Conservation (phyloP, 1,284 basidiomycete genomes). For the Melampsora larici-populina region DNA sequence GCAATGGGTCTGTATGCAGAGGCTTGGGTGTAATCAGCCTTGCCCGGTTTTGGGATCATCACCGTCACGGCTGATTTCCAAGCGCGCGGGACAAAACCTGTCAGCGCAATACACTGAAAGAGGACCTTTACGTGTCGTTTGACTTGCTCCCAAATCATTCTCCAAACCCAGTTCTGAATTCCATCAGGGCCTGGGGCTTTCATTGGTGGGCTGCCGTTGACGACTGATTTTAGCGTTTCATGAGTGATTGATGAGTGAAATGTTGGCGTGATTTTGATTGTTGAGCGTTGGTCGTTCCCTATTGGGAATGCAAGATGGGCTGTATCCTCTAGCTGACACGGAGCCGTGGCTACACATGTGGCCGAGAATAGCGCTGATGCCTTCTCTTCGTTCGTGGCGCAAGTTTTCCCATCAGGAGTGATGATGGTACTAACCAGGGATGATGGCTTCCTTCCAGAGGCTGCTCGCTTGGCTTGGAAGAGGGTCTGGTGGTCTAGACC, state of each 20-base stretch:
- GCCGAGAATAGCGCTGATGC: not conserved
- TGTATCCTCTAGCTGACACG: not conserved
- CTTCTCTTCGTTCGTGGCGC: no score
- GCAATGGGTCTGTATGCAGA: not conserved
- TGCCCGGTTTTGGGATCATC: conserved; percentile 16
- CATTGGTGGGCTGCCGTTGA: not conserved
- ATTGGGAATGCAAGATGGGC: not conserved
- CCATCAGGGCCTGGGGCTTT: conserved; percentile 8
- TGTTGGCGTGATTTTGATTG: not conserved
- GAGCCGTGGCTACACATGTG: not conserved
- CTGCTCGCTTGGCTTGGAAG: no score
- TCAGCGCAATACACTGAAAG: not conserved
- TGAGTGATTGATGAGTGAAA: not conserved
- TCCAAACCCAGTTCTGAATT: not conserved
- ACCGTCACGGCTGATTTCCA: conserved; percentile 15
- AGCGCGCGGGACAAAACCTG: not conserved
- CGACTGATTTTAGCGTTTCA: not conserved
- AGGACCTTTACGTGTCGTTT: not conserved
- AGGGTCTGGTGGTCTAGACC: no score
- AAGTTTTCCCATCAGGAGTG: no score
- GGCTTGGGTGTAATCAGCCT: conserved; percentile 1
- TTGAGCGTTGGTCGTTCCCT: no score
- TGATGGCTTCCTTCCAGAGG: no score
- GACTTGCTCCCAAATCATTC: not conserved
- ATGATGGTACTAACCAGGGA: no score